phyloP scores from a whole-genome alignment of 2,329 filamentous ascomycete genomes.

The Alternaria longipes region DNA sequence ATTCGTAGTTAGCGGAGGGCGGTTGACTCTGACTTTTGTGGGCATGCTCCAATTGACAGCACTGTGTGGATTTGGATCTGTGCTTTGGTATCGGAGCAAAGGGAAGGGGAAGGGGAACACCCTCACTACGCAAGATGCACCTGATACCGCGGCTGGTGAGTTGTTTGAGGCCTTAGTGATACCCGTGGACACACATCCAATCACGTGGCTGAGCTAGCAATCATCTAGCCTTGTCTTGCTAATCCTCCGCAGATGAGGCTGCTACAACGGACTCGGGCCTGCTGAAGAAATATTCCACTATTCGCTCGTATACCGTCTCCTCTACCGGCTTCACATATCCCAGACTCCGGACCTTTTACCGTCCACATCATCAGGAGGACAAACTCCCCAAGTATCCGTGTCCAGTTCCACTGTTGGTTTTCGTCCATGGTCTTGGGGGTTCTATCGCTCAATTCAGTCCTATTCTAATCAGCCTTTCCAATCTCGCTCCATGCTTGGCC shows the following conservation, averaged over 20 bases:
- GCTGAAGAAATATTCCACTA: slow-evolving; percentile 77
- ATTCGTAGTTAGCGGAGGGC: slow-evolving; percentile 32
- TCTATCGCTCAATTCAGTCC: slow-evolving; percentile 88
- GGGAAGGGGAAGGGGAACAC: slow-evolving; percentile 27
- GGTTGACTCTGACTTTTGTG: slow-evolving; percentile 37
- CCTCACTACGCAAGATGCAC: slow-evolving; percentile 30
- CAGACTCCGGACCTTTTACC: slow-evolving; percentile 82
- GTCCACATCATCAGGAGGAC: slow-evolving; percentile 80
- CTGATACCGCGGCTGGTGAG: slow-evolving; percentile 39
- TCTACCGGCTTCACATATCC: slow-evolving; percentile 72
- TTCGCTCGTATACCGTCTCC: slow-evolving; percentile 76
- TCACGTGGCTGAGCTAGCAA: slow-evolving; percentile 18
- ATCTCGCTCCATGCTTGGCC: slow-evolving; percentile 83
- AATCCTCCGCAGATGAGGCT: slow-evolving; percentile 50
- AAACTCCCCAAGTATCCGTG: slow-evolving; percentile 78
- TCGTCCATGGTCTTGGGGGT: slow-evolving; percentile 92
- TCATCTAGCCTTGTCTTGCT: slow-evolving; percentile 11
- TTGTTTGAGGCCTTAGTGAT: slow-evolving; percentile 20
- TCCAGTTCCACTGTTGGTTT: slow-evolving; percentile 84
- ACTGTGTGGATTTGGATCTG: slow-evolving; percentile 49
- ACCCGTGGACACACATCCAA: slow-evolving; percentile 5
- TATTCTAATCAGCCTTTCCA: slow-evolving; percentile 80
- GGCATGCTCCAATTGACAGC: slow-evolving; percentile 52
- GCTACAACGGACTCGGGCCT: slow-evolving; percentile 77
- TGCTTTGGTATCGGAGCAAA: slow-evolving; percentile 46